Evolutionary conservation across 2,329 filamentous ascomycete species (phyloP), one percentile per base, ranked within the genome.

Genomic region (Arthrobotrys conoides): DNA sequence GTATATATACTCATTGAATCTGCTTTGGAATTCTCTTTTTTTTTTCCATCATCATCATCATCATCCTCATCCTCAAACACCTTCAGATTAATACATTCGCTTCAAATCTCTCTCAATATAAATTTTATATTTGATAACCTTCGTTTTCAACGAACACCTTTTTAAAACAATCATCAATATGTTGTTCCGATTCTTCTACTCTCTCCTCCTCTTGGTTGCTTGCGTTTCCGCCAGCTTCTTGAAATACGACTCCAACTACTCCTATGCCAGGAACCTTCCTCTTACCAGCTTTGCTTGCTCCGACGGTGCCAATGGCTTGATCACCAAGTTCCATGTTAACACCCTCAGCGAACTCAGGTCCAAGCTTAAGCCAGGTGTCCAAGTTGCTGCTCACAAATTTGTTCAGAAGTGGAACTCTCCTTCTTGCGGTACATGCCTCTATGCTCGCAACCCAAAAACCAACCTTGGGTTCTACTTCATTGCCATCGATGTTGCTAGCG

Each of bases 401-500:
- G 84, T 91, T n/a, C 71, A n/a, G n/a, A n/a, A n/a, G n/a, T 90
- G 88, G 88, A 89, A 89, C 85, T 83, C 81, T 9, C 76, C 79
- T n/a, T 82, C 85, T 83, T 91, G 90, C 84, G 89, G 89, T 63
- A 87, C 86, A 33, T 91, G 90, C 86, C 91, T 87, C 86, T 82
- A 84, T 75, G 85, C 90, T 71, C 63, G 72, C 20, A 55, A 69
- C 46, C 71, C 64, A 10, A 55, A 16, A 16, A 76, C n/a, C 33
- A 49, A 24, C 30, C 41, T 51, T 36, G 18, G 4, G 16, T 14
- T 59, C 46, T 18, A 46, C 20, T 76, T 65, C 53, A 22, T 76
- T 18, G 33, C 41, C 20, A 38, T 76, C 20, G 65, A 70, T 44
- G 64, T 55, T 18, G 30, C 48, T 18, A 20, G 33, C 18, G 51